These are phyloP conservation scores for Nigrospora sphaerica DNA, from an alignment of 2,329 filamentous ascomycete species.

Conservation along the genomic window DNA sequence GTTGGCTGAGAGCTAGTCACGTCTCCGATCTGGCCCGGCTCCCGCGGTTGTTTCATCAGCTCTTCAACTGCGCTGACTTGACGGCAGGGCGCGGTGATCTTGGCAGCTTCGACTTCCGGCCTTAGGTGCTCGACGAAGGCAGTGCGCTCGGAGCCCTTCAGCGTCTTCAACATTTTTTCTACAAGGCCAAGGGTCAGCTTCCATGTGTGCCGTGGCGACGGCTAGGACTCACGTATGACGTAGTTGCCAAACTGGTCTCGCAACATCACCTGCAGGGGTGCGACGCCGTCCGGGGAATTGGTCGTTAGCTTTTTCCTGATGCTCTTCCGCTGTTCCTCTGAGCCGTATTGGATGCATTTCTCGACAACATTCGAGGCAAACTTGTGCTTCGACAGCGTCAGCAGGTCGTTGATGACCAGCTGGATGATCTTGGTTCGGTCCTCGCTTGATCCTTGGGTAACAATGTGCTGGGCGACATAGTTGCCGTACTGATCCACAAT, in stretches of 20 bases:
- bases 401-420: conserved; percentile 63
- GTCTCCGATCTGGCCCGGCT: conserved; percentile 3
- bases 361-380: conserved; percentile 97
- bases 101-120: conserved; percentile 1
- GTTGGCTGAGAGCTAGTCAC: conserved; percentile 16
- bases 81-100: conserved; percentile 2
- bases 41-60: conserved; percentile 20
- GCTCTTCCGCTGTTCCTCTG: conserved; percentile 57
- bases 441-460: conserved; percentile 66
- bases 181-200: conserved; percentile 18
- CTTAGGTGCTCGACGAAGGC: conserved; percentile 30
- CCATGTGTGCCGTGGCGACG: background rate
- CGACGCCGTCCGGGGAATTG: conserved; percentile 56
- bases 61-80: conserved; percentile 1
- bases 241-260: conserved; percentile 94
- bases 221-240: conserved; percentile 74
- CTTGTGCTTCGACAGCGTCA: conserved; percentile 85
- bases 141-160: conserved; percentile 53
- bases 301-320: conserved; percentile 61
- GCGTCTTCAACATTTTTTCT: conserved; percentile 72
- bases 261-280: conserved; percentile 69
- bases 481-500: conserved; percentile 90
- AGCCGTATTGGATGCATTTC: conserved; percentile 73
- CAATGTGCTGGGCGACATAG: conserved; percentile 91
- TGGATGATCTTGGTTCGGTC: conserved; percentile 68